These are phyloP conservation scores for Phyllosticta citrichinensis DNA, from an alignment of 2,329 filamentous ascomycete genomes.

Conservation along the genomic window DNA sequence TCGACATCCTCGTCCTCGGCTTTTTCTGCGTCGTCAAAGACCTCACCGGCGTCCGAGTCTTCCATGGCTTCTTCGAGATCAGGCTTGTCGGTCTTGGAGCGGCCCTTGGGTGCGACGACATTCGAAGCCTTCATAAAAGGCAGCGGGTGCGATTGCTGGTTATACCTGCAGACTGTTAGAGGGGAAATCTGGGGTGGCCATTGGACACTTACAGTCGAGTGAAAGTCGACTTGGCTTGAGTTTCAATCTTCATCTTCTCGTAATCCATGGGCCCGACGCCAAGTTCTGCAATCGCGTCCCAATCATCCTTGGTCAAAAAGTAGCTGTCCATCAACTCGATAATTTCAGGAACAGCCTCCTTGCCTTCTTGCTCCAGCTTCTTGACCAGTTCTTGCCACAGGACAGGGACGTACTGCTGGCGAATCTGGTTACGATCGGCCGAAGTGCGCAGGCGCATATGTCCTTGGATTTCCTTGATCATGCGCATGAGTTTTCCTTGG, in stretches of 20 bases:
- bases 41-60: conserved; percentile 62
- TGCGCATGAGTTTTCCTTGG: conserved; percentile 59
- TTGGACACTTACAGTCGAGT: conserved; percentile 62
- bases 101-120: conserved; percentile 61
- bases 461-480: conserved; percentile 86
- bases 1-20: conserved; percentile 65
- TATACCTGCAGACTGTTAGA: conserved; percentile 53
- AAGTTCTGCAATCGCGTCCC: conserved; percentile 84
- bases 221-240: conserved; percentile 79
- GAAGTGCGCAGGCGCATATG: conserved; percentile 91
- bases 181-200: conserved; percentile 11
- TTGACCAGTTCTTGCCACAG: conserved; percentile 75
- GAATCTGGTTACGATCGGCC: conserved; percentile 84
- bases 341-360: conserved; percentile 68
- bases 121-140: conserved; percentile 93
- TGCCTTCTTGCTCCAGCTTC: conserved; percentile 65
- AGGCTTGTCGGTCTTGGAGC: conserved; percentile 59
- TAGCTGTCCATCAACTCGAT: conserved; percentile 97
- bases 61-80: conserved; percentile 96
- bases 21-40: conserved; percentile 35
- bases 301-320: conserved; percentile 88
- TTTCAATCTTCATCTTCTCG: conserved; percentile 65
- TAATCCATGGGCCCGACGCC: conserved; percentile 78
- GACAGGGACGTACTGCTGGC: conserved; percentile 85
- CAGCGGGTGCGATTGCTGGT: conserved; percentile 72